Conservation (phyloP, 176 grass and related monocot species). For the Neostapfia colusana region DNA sequence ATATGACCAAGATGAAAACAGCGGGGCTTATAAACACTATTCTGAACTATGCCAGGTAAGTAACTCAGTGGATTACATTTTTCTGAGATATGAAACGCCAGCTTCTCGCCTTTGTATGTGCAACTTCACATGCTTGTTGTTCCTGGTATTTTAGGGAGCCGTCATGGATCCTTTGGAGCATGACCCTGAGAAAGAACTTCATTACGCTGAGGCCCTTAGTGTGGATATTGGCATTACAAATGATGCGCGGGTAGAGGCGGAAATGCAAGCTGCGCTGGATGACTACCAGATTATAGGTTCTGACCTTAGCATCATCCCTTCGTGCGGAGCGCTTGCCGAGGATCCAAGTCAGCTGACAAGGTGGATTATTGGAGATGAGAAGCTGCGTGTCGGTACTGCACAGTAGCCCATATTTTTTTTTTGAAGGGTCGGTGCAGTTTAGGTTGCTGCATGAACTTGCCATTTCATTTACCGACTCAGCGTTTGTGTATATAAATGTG, state of each 20-base stretch:
- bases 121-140: conserved; percentile 7
- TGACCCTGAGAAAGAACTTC: conserved; percentile 61
- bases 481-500: neutral
- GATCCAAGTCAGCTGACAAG: conserved; percentile 71
- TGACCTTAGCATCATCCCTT: conserved; percentile 73
- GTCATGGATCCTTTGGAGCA: conserved; percentile 84
- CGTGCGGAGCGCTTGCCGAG: conserved; percentile 45
- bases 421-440: no score
- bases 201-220: conserved; percentile 60
- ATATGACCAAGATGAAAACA: conserved; percentile 79
- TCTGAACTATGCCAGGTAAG: conserved; percentile 74
- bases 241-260: conserved; percentile 44
- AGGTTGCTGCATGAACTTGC: conserved; percentile 2
- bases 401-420: conserved; percentile 3
- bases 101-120: neutral
- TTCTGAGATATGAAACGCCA: neutral
- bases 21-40: conserved; percentile 76
- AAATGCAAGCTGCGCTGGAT: conserved; percentile 59
- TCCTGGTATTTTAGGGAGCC: conserved; percentile 53
- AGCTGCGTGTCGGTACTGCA: conserved; percentile 22
- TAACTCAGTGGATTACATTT: neutral
- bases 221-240: conserved; percentile 49
- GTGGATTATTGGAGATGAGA: conserved; percentile 91
- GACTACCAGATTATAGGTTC: conserved; percentile 64
- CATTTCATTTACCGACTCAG: neutral